Conservation (phyloP, 2,329 filamentous ascomycete species). For the Diaporthe longicolla region DNA sequence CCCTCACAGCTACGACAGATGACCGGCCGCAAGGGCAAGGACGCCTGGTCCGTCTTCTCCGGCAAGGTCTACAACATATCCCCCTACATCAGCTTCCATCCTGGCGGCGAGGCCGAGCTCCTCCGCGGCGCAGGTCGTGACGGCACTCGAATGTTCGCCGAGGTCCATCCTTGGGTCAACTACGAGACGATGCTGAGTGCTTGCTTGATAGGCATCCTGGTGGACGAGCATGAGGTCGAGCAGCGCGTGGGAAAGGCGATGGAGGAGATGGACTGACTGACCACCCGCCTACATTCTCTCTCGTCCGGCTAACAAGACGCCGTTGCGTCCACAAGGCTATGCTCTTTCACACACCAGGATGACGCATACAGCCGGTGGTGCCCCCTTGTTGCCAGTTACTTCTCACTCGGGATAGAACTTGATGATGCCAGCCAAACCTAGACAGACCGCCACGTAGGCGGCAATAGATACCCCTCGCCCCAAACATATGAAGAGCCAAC, state of each 20-base stretch:
- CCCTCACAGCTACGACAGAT: slow-evolving; percentile 83
- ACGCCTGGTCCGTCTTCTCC: slow-evolving; percentile 91
- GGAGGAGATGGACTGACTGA: slow-evolving; percentile 76
- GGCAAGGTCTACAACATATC: slow-evolving; percentile 96
- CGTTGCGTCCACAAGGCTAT: not conserved
- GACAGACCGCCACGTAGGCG: slow-evolving; percentile 14
- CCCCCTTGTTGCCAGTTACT: not conserved
- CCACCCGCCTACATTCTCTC: not conserved
- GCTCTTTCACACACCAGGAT: not conserved
- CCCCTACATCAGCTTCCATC: slow-evolving; percentile 91
- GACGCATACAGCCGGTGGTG: slow-evolving; percentile 2
- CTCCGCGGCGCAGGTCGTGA: slow-evolving; percentile 73
- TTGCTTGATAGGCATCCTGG: slow-evolving; percentile 74
- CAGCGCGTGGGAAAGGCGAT: slow-evolving; percentile 57
- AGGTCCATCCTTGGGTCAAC: slow-evolving; percentile 81
- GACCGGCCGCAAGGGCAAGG: slow-evolving; percentile 85
- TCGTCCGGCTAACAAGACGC: not conserved
- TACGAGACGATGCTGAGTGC: slow-evolving; percentile 77
- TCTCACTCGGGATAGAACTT: not conserved
- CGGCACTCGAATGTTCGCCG: slow-evolving; percentile 74
- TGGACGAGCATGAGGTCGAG: slow-evolving; percentile 68
- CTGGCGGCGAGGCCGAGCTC: slow-evolving; percentile 84
- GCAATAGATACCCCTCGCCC: slow-evolving; percentile 16
- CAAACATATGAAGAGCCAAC: not conserved
- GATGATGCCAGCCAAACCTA: slow-evolving; percentile 8